A percentile compares a stretch with the other conserved stretches of the same genome.
Conservation (phyloP, 257 asterid species). For the Thymus mandschuricus region DNA sequence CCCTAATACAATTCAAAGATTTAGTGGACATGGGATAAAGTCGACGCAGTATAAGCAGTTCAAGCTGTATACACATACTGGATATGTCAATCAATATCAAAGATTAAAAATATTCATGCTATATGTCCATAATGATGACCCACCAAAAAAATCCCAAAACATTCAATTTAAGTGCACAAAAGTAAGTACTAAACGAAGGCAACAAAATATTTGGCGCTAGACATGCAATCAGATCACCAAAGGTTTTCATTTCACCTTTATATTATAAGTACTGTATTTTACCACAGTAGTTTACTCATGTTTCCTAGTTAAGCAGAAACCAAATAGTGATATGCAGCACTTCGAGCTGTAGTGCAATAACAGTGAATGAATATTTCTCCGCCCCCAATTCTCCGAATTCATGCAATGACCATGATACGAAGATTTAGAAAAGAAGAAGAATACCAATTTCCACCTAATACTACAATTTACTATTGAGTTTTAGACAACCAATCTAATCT, state of each 20-base stretch:
- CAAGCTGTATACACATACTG: slow-evolving; percentile 1
- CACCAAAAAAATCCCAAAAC: background rate
- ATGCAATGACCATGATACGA: background rate
- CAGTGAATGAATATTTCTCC: background rate
- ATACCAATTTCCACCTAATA: background rate
- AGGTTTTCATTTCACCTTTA: background rate
- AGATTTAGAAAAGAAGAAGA: background rate
- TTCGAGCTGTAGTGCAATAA: background rate
- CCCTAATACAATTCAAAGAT: slow-evolving; percentile 44
- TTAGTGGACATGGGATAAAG: slow-evolving; percentile 6
- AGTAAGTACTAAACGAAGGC: background rate
- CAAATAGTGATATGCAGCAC: background rate
- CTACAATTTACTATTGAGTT: no score
- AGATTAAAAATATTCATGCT: background rate
- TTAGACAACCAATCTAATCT: background rate
- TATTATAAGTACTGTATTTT: background rate
- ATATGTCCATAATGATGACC: background rate
- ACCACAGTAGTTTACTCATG: background rate
- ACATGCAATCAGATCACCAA: background rate
- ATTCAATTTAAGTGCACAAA: background rate
- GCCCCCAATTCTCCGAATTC: background rate
- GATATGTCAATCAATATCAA: no score
- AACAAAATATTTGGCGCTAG: slow-evolving; percentile 3
- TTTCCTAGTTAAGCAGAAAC: background rate
- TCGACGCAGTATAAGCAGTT: slow-evolving; percentile 16